These are phyloP conservation scores for Micromonas commoda DNA, from an alignment of 139 green algal species.

Conservation along the genomic window DNA sequence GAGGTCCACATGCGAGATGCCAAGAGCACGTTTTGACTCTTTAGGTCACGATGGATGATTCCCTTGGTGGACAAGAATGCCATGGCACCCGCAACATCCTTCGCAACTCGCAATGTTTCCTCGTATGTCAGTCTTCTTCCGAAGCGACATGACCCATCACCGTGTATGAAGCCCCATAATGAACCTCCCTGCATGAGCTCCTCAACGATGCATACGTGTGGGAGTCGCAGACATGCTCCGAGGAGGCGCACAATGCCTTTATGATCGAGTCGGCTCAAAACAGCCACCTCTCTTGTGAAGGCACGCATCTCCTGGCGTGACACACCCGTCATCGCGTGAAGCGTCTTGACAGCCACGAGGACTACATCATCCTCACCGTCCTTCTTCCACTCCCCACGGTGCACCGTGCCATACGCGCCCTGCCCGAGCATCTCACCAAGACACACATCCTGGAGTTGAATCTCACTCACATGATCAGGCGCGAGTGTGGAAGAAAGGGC, in stretches of 20 bases:
- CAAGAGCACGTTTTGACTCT: slow-evolving; percentile 44
- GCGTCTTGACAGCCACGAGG: slow-evolving; percentile 30
- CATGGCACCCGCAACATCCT: slow-evolving; percentile 31
- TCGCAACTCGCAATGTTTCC: slow-evolving; percentile 28
- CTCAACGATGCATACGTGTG: slow-evolving; percentile 32
- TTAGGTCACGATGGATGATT: slow-evolving; percentile 44
- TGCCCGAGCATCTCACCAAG: neutral
- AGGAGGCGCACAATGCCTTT: slow-evolving; percentile 26
- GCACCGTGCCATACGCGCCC: slow-evolving; percentile 19
- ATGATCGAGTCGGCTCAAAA: slow-evolving; percentile 20
- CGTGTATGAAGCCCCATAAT: slow-evolving; percentile 25
- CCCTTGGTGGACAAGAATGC: slow-evolving; percentile 50
- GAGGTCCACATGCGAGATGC: too few species aligned
- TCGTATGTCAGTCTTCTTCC: neutral
- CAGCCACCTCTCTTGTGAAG: slow-evolving; percentile 19
- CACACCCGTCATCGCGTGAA: neutral
- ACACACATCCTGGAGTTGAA: neutral
- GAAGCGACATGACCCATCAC: neutral
- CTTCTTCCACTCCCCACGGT: slow-evolving; percentile 13
- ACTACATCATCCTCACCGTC: neutral
- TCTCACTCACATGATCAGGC: too few species aligned
- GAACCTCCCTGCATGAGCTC: slow-evolving; percentile 30
- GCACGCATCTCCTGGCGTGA: slow-evolving; percentile 40
- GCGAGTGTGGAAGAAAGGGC: too few species aligned
- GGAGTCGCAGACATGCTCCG: slow-evolving; percentile 16